Base-by-base conservation (phyloP, 2,329 filamentous ascomycete species). In the Phialemoniopsis sp. region DNA sequence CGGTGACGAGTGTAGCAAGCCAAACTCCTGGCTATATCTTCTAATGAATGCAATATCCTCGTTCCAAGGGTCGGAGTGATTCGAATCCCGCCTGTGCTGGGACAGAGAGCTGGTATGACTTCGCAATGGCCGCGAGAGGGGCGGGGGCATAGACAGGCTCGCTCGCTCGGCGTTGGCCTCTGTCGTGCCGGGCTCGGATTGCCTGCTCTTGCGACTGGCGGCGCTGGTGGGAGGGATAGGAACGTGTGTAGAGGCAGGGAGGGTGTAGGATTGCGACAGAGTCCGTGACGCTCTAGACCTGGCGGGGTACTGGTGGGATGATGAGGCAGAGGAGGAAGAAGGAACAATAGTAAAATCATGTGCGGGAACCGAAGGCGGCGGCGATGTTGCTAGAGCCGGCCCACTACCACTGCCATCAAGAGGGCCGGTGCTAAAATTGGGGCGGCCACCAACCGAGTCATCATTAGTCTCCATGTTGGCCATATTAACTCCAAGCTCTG, bases 111-210 rank as follows among this genome's bases (percentile, higher is more conserved):
- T 58, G 45, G 64, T 62, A 44, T 69, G 62, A 39, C 61, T 63
- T 42, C 58, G 68, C 40, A 71, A 51, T 12, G 70, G 60, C 45
- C 59, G 56, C 17, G 64, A 52, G 14, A 63, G 55, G 21, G 73
- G 70, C 41, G 78, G 72, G 30, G 81, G 78, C 74, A 85, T 82
- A 47, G 77, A 83, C 44, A 83, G 68, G 57, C 71, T 82, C 41
- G 80, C 70, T 53, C 73, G 71, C 42, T 80, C 78, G 46, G 75
- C 70, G 57, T 76, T 70, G 46, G 69, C 67, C 40, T 73, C 70
- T 44, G 73, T 76, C 21, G 73, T 76, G 46, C 76, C 76, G 28
- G 80, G 70, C 52, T 85, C 79, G 41, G 72, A 73, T 56, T 77
- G 70, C 14, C 35, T 50, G 18, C 44, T 38, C 39, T 50, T 49